Base-by-base conservation (phyloP, 2,329 filamentous ascomycete genomes). In the Aschersonia sp. region DNA sequence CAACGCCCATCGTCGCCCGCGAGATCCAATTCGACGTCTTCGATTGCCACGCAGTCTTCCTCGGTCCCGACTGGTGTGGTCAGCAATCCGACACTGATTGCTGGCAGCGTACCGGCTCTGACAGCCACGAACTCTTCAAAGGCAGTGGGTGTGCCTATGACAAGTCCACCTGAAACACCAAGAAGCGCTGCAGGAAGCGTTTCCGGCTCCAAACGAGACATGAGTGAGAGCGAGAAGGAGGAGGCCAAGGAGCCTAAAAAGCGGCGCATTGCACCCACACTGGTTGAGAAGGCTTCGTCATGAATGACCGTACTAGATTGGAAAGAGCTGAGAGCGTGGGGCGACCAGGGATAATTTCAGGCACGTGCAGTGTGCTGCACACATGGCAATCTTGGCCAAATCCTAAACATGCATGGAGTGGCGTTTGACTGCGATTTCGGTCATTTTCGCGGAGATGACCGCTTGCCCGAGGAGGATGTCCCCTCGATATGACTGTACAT, bases 151-250 rank as follows among this genome's bases (percentile, higher is more conserved):
- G 67, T 94, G 42, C 85, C 88, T 0, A 78, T 94, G 56, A 87
- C 85, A 39, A 95, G 90, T 6, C 90, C 92, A 2, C 92, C 90
- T 1, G 84, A 94, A 62, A 97, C 90, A 4, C 90, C 90, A 5
- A 72, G 74, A 41, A 63, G 59, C 43, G 53, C 58, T 1, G 54
- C 57, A 14, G 56, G 56, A 30, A 55, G 58, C 40, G 58, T 58
- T 43, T 58, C 61, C 3, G 73, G 73, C 32, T 63, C 66, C 12
- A 82, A 81, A 60, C 68, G 77, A 52, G 77, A 81, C 31, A 70
- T 70, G 10, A 73, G 68, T 30, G 75, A 77, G 49, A 68, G 67
- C 30, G 77, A 77, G 35, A 70, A 72, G 44, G 72, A 73, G 12
- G 70, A 75, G 6, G 64, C 62, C 14, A 69, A 70, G 12, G 69